Percentiles rank a stretch among this genome's conserved stretches.
These are phyloP conservation scores for Eucalyptus pauciflora DNA, from an alignment of 345 rosid genomes.

Conservation along the genomic window DNA sequence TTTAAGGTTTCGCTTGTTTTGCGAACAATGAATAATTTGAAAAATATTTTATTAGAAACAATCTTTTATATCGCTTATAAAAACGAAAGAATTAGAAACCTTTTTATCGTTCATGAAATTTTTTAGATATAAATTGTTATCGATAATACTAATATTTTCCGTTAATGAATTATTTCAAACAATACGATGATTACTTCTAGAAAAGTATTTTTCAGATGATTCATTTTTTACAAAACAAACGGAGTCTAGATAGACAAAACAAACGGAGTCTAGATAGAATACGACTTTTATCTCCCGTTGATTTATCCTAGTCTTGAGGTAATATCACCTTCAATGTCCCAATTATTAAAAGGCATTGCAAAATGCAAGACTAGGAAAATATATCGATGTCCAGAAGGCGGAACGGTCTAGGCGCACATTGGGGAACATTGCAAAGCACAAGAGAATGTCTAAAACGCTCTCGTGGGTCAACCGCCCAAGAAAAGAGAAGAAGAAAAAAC, in stretches of 20 bases:
- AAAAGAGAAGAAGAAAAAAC: not conserved
- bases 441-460: not conserved
- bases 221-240: not conserved
- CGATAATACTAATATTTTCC: not conserved
- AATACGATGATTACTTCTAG: not conserved
- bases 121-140: not conserved
- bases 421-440: not conserved
- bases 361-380: not conserved
- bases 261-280: not conserved
- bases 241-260: not conserved
- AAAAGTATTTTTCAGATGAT: not conserved
- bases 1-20: not conserved
- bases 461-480: not conserved
- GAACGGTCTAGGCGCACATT: not conserved
- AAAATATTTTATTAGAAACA: not conserved
- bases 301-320: not conserved
- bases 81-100: not conserved
- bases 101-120: not conserved
- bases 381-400: not conserved
- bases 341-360: not conserved
- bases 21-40: accelerated
- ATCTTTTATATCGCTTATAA: not conserved
- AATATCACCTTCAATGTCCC: not conserved
- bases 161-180: not conserved
- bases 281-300: not conserved